Percentiles rank a stretch among this genome's conserved stretches.
Conservation (phyloP, 2,329 filamentous ascomycete species). For the Balansia obtecta region DNA sequence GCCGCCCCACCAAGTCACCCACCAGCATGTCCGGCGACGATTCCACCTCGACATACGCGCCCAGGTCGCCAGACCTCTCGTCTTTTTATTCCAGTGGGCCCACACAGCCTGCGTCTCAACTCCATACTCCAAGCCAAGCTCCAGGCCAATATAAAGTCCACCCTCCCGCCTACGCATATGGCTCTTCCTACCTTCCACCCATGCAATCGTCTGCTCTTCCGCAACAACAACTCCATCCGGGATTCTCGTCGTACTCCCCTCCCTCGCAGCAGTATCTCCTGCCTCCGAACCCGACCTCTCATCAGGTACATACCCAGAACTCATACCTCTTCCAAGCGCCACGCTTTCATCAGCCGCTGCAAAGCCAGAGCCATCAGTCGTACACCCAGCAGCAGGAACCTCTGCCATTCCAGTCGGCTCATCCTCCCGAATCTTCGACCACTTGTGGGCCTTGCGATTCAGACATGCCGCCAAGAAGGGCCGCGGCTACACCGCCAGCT, state of each 20-base stretch:
- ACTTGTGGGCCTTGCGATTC: constrained; percentile 6
- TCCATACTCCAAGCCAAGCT: constrained; percentile 10
- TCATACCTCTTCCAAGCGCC: constrained; percentile 10
- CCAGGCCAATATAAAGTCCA: constrained; percentile 21
- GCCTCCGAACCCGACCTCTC: constrained; percentile 10
- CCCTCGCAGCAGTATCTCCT: constrained; percentile 11
- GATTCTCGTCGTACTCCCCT: constrained; percentile 14
- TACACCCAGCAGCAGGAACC: constrained; percentile 3
- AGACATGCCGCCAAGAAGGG: constrained; percentile 23
- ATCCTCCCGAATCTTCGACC: not conserved
- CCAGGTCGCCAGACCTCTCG: constrained; percentile 47
- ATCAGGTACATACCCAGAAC: constrained; percentile 7
- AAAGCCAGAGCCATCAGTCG: not conserved
- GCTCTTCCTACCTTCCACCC: constrained; percentile 15
- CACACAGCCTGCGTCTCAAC: constrained; percentile 10
- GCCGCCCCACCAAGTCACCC: constrained; percentile 9
- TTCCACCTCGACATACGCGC: constrained; percentile 33
- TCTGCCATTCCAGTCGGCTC: constrained; percentile 1
- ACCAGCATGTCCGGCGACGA: constrained; percentile 34
- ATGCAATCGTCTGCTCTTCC: constrained; percentile 16
- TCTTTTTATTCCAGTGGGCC: constrained; percentile 35
- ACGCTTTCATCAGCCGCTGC: constrained; percentile 4
- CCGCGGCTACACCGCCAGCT: constrained; percentile 19
- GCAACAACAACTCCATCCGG: constrained; percentile 14
- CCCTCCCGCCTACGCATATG: constrained; percentile 16